Conservation (phyloP, 495 filamentous ascomycete genomes). For the Penicillium verhagenii region DNA sequence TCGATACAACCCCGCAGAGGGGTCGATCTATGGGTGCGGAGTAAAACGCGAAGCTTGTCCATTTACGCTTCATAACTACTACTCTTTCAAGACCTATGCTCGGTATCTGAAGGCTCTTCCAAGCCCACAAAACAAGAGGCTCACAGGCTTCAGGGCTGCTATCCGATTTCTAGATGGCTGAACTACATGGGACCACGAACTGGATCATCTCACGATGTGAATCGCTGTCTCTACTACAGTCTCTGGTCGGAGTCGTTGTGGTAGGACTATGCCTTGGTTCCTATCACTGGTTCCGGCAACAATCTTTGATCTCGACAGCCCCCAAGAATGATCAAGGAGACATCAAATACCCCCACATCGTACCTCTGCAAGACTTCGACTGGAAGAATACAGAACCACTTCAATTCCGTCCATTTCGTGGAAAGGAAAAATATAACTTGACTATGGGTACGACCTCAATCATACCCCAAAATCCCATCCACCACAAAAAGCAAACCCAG, state of each 20-base stretch:
- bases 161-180: no score
- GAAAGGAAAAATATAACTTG: slow-evolving; percentile 65
- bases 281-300: not conserved
- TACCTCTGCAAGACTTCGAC: slow-evolving; percentile 58
- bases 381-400: slow-evolving; percentile 58
- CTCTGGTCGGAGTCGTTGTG: not conserved
- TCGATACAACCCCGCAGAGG: not conserved
- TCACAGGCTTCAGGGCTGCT: no score
- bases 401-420: slow-evolving; percentile 59
- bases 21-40: not conserved
- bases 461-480: not conserved
- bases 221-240: not conserved
- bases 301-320: not conserved
- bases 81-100: no score
- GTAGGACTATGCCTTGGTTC: not conserved
- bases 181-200: not conserved
- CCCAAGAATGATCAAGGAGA: not conserved
- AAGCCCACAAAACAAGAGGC: no score
- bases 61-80: not conserved
- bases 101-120: no score
- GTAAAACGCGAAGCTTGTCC: not conserved
- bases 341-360: slow-evolving; percentile 36
- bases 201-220: not conserved
- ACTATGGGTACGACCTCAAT: slow-evolving; percentile 59
- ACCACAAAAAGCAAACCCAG: no score